Evolutionary conservation across 352 stramenopile species (phyloP).

Genomic region (Phytophthora vignae): DNA sequence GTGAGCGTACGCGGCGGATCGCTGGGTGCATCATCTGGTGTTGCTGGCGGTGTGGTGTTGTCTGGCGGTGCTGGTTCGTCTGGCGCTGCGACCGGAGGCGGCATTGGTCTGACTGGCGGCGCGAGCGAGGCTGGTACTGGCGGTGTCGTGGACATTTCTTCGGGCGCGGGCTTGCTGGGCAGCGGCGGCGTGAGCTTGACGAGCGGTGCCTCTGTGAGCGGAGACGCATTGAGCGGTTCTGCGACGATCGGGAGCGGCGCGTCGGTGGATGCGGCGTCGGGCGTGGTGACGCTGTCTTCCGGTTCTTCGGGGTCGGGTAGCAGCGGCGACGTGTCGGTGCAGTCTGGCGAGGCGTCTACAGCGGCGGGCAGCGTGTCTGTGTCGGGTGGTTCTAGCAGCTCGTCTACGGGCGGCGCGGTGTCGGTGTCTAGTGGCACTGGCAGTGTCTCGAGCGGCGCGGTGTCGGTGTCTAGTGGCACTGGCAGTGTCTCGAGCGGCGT

Average conservation of each 20-base stretch:
- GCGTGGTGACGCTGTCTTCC: too few species aligned
- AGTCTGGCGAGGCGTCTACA: too few species aligned
- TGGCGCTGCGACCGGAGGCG: conserved; percentile 6
- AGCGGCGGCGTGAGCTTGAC: not conserved
- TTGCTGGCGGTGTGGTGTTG: conserved; percentile 21
- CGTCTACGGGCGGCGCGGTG: conserved; percentile 27
- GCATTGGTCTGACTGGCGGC: not conserved
- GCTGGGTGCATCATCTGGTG: not conserved
- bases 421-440: conserved; percentile 32
- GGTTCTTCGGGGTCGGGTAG: too few species aligned
- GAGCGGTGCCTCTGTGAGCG: too few species aligned
- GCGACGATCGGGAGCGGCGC: too few species aligned
- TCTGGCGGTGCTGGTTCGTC: conserved; percentile 8
- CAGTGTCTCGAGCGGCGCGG: too few species aligned
- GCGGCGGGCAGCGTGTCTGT: too few species aligned
- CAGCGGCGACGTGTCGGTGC: too few species aligned
- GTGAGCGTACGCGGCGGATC: conserved; percentile 20
- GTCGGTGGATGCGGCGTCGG: too few species aligned
- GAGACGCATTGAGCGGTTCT: too few species aligned
- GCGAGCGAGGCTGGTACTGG: not conserved
- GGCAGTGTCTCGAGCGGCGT: too few species aligned
- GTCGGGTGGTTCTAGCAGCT: conserved; percentile 23
- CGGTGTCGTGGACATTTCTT: conserved; percentile 5
- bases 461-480: too few species aligned
- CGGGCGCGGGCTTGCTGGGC: conserved; percentile 1